A percentile compares a stretch with the other conserved stretches of the same genome.
Evolutionary conservation across 805 yeast species (phyloP).

Genomic region (Millerozyma miso): DNA sequence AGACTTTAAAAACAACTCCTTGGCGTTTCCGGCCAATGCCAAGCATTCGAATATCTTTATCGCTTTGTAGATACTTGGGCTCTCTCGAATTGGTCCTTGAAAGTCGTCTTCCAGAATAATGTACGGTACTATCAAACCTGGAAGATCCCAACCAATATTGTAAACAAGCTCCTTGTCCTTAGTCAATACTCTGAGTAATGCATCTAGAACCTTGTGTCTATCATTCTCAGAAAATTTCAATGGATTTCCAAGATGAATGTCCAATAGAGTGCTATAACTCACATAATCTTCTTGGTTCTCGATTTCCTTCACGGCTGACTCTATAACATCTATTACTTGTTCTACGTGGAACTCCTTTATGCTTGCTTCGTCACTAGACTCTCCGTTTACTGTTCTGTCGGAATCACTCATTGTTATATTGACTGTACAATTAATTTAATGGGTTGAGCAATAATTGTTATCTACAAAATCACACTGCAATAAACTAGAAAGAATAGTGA

Average conservation of each 20-base stretch:
- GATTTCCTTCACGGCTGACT: conserved; percentile 31
- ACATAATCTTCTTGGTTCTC: conserved; percentile 55
- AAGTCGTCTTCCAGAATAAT: conserved; percentile 36
- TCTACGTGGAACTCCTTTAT: background rate
- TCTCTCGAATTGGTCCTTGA: conserved; percentile 23
- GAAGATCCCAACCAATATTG: conserved; percentile 92
- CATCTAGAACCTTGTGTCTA: conserved; percentile 43
- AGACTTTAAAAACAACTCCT: conserved; percentile 67
- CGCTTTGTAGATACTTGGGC: conserved; percentile 36
- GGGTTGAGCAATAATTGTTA: no score
- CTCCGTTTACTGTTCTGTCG: conserved; percentile 7
- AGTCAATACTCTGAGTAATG: conserved; percentile 40
- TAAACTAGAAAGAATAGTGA: no score
- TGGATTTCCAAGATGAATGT: conserved; percentile 51
- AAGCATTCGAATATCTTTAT: conserved; percentile 57
- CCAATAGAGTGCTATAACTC: conserved; percentile 70
- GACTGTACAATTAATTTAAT: no score
- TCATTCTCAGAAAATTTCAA: conserved; percentile 44
- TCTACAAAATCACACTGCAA: no score
- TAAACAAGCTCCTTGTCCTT: conserved; percentile 47
- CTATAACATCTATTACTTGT: conserved; percentile 22
- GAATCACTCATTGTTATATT: conserved; percentile 21
- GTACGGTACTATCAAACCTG: conserved; percentile 57
- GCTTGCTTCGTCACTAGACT: conserved; percentile 12
- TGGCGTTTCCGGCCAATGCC: conserved; percentile 70